Conservation (phyloP, 1,284 basidiomycete species). For the Mycena sp. region DNA sequence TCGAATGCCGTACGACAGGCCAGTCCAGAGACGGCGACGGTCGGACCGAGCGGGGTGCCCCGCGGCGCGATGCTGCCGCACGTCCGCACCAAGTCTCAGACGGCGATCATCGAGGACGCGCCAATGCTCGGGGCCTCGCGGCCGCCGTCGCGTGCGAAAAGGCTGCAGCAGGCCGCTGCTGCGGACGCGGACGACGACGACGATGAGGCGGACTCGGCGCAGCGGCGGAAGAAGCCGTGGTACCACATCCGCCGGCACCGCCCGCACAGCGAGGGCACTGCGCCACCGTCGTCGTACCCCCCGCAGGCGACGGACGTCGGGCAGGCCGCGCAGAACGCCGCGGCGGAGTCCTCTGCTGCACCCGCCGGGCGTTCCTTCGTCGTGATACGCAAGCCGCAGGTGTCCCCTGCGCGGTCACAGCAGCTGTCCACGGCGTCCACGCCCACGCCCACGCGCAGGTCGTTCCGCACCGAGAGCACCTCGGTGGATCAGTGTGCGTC, state of each 20-base stretch:
- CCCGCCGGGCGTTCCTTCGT: constrained; percentile 66
- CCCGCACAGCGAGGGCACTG: constrained; percentile 64
- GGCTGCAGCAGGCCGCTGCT: too few species aligned
- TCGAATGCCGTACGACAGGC: constrained; percentile 56
- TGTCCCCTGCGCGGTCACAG: constrained; percentile 23
- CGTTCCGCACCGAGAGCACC: constrained; percentile 3
- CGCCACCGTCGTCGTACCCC: constrained; percentile 39
- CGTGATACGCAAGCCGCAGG: constrained; percentile 67
- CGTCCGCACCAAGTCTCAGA: constrained; percentile 80
- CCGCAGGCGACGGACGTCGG: constrained; percentile 45
- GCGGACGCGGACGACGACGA: constrained; percentile 41
- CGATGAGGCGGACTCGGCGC: constrained; percentile 49
- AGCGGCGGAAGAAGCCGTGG: constrained; percentile 72
- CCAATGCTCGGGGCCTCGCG: constrained; percentile 16
- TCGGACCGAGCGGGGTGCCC: too few species aligned
- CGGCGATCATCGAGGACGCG: constrained; percentile 77
- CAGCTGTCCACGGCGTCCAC: constrained; percentile 24
- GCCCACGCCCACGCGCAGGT: constrained; percentile 23
- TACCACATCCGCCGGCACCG: constrained; percentile 68
- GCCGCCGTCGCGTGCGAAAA: constrained; percentile 14
- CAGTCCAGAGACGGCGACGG: too few species aligned
- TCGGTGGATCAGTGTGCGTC: constrained; percentile 19
- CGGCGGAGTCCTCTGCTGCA: constrained; percentile 31
- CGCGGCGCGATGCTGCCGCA: constrained; percentile 75
- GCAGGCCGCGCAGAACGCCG: constrained; percentile 46